phyloP scores from a whole-genome alignment of 2,329 filamentous ascomycete genomes.

The Pestalotiopsis sp. region DNA sequence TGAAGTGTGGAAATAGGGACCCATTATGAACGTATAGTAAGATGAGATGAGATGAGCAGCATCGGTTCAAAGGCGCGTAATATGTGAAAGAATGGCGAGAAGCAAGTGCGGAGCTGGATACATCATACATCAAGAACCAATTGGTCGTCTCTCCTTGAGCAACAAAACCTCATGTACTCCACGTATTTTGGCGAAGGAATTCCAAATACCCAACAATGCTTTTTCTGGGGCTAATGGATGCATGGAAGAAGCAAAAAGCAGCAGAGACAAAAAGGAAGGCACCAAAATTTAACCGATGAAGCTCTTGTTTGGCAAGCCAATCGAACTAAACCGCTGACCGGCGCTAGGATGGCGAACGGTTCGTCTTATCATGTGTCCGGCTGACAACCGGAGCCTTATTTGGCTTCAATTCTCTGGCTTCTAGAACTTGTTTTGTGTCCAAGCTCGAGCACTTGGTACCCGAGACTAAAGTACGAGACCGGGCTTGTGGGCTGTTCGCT shows the following conservation, averaged over 20 bases:
- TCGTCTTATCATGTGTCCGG: not conserved
- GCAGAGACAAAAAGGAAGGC: not conserved
- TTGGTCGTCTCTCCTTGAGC: not conserved
- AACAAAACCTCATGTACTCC: not conserved
- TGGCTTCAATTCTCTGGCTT: not conserved
- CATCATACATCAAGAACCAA: too few relatives aligned
- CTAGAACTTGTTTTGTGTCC: not conserved
- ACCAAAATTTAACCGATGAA: not conserved
- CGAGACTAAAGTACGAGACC: not conserved
- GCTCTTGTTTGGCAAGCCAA: not conserved
- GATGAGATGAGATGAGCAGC: too few relatives aligned
- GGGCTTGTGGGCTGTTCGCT: not conserved
- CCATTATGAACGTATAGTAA: too few relatives aligned
- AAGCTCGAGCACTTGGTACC: not conserved
- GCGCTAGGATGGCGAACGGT: not conserved
- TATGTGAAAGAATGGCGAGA: too few relatives aligned
- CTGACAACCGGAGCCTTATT: not conserved
- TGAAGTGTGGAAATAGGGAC: too few relatives aligned
- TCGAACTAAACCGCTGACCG: not conserved
- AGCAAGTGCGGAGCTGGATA: too few relatives aligned
- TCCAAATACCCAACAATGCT: not conserved
- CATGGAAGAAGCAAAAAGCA: not conserved
- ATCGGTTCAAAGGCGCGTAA: too few relatives aligned
- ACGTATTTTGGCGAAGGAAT: not conserved
- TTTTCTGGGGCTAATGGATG: not conserved